Percentiles rank a stretch among this genome's conserved stretches.
These are phyloP conservation scores for Pythium monospermum DNA, from an alignment of 352 stramenopile species.

Conservation along the genomic window DNA sequence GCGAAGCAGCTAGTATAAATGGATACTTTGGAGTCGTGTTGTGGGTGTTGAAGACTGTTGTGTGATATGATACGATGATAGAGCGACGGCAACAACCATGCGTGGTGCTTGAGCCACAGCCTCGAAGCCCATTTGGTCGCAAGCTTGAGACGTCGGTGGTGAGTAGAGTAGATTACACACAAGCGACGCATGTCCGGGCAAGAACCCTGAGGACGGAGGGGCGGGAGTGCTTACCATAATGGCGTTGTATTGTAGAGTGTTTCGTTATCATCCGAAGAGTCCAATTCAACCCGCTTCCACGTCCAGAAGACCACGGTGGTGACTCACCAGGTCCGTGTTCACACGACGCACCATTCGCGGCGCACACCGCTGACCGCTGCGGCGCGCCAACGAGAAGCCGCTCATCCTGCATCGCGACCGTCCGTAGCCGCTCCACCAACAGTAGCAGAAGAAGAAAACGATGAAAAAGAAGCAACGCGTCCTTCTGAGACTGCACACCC, in stretches of 20 bases:
- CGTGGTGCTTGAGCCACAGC: constrained; percentile 31
- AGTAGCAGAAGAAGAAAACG: no score
- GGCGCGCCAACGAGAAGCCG: neutral
- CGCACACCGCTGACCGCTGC: constrained; percentile 7
- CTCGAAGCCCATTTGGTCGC: constrained; percentile 36
- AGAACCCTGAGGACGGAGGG: neutral
- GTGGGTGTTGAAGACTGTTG: neutral
- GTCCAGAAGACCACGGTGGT: constrained; percentile 4
- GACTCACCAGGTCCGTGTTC: constrained; percentile 19
- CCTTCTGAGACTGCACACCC: no score
- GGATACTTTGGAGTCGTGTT: neutral
- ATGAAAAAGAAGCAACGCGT: no score
- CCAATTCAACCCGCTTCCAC: constrained; percentile 3
- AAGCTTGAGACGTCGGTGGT: constrained; percentile 37
- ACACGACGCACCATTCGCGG: constrained; percentile 19
- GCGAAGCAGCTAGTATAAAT: neutral
- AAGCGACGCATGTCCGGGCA: neutral
- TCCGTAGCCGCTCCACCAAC: neutral
- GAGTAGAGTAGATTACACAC: neutral
- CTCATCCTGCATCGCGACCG: neutral
- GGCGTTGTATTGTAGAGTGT: neutral
- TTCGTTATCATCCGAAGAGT: neutral
- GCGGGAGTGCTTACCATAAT: neutral
- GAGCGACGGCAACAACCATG: constrained; percentile 16
- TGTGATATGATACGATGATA: neutral